These are phyloP conservation scores for Neonectria sp. DNA, from an alignment of 2,329 filamentous ascomycete species.

Conservation along the genomic window DNA sequence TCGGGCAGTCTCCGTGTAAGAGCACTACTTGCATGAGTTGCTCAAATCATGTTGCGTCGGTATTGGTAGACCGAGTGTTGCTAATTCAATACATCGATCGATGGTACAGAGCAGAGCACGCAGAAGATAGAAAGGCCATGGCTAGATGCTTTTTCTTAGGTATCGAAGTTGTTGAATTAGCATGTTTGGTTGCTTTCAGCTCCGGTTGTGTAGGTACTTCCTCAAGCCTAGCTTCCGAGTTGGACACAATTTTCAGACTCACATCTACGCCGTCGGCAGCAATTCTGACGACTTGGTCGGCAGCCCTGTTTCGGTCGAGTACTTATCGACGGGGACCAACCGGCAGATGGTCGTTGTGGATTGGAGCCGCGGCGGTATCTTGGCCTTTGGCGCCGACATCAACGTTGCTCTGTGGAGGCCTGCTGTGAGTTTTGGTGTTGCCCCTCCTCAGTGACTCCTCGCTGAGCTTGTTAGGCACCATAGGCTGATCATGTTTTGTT, in stretches of 20 bases:
- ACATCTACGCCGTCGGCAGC: constrained; percentile 32
- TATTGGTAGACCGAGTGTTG: neutral
- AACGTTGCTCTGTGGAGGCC: constrained; percentile 93
- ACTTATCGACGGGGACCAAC: constrained; percentile 87
- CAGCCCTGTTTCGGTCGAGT: constrained; percentile 59
- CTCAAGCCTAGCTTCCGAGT: constrained; percentile 46
- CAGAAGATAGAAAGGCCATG: neutral
- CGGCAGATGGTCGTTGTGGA: constrained; percentile 91
- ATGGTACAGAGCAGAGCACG: neutral
- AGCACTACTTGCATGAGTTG: neutral
- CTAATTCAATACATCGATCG: neutral
- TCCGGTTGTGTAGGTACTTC: too few relatives aligned
- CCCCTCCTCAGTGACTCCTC: neutral
- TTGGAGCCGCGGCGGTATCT: constrained; percentile 81
- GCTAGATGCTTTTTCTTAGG: neutral
- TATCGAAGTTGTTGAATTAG: neutral
- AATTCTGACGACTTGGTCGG: constrained; percentile 47
- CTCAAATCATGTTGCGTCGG: neutral
- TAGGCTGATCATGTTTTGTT: constrained; percentile 10
- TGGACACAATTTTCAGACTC: constrained; percentile 55
- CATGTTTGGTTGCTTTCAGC: too few relatives aligned
- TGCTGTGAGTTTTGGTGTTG: constrained; percentile 67
- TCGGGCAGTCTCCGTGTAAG: neutral
- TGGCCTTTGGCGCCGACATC: constrained; percentile 91
- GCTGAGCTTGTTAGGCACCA: neutral